Evolutionary conservation across 208 protist species (phyloP).

Genomic region (Tritrichomonas musculus): DNA sequence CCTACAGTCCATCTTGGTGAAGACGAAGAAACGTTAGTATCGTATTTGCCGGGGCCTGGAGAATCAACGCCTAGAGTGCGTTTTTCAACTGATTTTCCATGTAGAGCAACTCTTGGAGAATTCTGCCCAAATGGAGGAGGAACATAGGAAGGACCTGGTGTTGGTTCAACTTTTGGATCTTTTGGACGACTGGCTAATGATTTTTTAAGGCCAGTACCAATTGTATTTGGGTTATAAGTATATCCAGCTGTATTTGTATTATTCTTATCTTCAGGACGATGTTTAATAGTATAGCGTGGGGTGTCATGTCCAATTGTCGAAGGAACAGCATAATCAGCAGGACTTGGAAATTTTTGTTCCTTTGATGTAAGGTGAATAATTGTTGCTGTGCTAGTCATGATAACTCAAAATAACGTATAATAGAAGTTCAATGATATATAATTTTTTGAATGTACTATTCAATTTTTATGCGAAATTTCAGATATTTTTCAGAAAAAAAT

Average conservation of each 20-base stretch:
- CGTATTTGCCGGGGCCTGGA: background rate
- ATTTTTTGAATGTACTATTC: too few relatives aligned
- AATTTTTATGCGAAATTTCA: too few relatives aligned
- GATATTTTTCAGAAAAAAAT: too few relatives aligned
- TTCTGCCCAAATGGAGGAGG: background rate
- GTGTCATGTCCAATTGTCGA: background rate
- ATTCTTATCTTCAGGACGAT: background rate
- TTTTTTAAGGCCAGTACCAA: background rate
- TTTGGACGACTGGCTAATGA: background rate
- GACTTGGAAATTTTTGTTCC: background rate
- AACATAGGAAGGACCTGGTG: background rate
- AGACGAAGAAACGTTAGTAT: background rate
- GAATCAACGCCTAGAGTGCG: background rate
- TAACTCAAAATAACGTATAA: too few relatives aligned
- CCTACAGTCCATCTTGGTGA: background rate
- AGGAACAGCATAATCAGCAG: background rate
- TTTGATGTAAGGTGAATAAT: background rate
- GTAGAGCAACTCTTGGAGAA: background rate
- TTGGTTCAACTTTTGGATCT: background rate
- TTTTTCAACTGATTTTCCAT: background rate
- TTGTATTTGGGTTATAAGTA: background rate
- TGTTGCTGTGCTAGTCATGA: conserved; percentile 7
- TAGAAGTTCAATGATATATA: too few relatives aligned
- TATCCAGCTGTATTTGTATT: background rate
- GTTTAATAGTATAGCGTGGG: background rate